Evolutionary conservation across 345 rosid species (phyloP).

Genomic region (Gossypium anomalum): DNA sequence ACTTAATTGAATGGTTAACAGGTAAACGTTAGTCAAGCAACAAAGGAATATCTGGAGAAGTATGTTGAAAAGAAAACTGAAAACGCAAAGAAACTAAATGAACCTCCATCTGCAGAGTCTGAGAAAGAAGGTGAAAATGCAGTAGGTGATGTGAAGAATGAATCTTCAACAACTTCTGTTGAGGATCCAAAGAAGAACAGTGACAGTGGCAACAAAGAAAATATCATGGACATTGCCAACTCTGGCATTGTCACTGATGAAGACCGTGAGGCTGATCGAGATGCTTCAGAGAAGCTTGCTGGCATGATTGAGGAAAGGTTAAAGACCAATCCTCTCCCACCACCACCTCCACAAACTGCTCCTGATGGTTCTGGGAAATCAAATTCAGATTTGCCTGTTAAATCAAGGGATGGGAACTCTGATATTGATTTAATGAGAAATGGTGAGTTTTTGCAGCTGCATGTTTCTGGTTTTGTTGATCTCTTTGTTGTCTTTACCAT

Average conservation of each 20-base stretch:
- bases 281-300: constrained; percentile 61
- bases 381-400: constrained; percentile 47
- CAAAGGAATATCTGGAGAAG: constrained; percentile 71
- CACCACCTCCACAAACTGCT: constrained; percentile 65
- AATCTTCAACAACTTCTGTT: constrained; percentile 25
- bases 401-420: constrained; percentile 63
- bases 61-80: constrained; percentile 81
- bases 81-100: constrained; percentile 57
- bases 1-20: constrained; percentile 23
- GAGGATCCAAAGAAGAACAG: constrained; percentile 47
- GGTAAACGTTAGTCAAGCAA: constrained; percentile 91
- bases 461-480: background rate
- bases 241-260: constrained; percentile 79
- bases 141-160: constrained; percentile 39
- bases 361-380: constrained; percentile 46
- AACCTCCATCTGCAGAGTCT: constrained; percentile 36
- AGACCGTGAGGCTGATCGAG: constrained; percentile 75
- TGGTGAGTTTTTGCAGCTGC: constrained; percentile 38
- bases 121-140: constrained; percentile 46
- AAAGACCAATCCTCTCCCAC: constrained; percentile 79
- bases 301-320: constrained; percentile 77
- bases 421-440: constrained; percentile 42
- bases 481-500: background rate
- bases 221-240: constrained; percentile 43
- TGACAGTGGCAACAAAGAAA: constrained; percentile 50